Conservation (phyloP, 495 filamentous ascomycete species). For the Penicillium crystallinum region DNA sequence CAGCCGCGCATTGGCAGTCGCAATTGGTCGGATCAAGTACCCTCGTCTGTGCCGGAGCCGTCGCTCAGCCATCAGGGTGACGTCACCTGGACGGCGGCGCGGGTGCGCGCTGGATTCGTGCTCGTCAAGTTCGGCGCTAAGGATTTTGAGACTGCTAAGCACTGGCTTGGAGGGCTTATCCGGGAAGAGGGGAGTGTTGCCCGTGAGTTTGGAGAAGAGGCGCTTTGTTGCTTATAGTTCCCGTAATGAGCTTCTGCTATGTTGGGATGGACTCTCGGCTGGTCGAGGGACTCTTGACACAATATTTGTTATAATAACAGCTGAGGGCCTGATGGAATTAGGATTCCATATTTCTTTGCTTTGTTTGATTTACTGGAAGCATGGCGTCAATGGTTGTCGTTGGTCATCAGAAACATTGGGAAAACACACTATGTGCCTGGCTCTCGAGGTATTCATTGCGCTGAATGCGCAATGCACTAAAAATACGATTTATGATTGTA, state of each 20-base stretch:
- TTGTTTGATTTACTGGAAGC: neutral
- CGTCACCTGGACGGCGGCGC: constrained; percentile 81
- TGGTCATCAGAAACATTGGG: neutral
- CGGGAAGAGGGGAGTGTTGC: constrained; percentile 52
- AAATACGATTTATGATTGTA: neutral
- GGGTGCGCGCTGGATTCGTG: constrained; percentile 70
- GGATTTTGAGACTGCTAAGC: constrained; percentile 56
- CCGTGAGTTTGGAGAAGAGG: constrained; percentile 58
- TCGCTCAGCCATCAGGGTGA: constrained; percentile 46
- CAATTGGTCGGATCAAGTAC: constrained; percentile 55
- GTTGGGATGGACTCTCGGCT: neutral
- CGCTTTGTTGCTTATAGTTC: constrained; percentile 52
- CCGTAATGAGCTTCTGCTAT: neutral
- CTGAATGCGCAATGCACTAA: neutral
- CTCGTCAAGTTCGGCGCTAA: constrained; percentile 78
- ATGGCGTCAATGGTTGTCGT: neutral
- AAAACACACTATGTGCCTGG: no score
- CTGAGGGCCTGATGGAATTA: neutral
- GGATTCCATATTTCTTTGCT: neutral
- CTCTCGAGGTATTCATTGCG: no score
- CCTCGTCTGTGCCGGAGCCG: constrained; percentile 27
- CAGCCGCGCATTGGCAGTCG: constrained; percentile 80
- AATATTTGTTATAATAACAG: neutral
- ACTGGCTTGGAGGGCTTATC: constrained; percentile 56
- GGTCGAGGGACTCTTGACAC: neutral